Evolutionary conservation across 192 early-diverging fungal genomes (phyloP), one percentile per base, ranked within the genome.

Genomic region (Coemansia sp.): DNA sequence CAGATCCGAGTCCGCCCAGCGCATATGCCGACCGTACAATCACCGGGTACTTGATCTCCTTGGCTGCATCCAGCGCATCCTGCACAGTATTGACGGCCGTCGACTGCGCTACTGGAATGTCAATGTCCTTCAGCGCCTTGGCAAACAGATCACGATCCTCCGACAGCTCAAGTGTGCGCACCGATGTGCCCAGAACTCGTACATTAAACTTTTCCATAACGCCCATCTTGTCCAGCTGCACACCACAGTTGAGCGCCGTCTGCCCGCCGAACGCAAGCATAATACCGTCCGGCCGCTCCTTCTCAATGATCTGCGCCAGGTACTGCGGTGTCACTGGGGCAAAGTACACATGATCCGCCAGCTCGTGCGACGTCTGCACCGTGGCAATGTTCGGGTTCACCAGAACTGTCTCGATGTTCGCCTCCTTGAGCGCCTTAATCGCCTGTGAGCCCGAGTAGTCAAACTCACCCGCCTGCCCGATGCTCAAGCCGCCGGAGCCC

Each of bases 301-400:
- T 83, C 76, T 96, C 88, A 64, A 99, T 89, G 51, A 99, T 91
- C 69, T 96, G 88, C 57, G 87, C 87, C 49, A 99, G 79, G 68
- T 92, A 97, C 68, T 97, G 91, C 13, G 94, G 88, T 18, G 90
- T 95, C 65, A 97, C 89, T 8, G 97, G 97, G 32, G 97, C 66
- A 71, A 99, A 99, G 85, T 97, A 99, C 22, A 96, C 94, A 39
- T 86, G 84, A 80, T 96, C 92, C 1, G 97, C 97, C 38, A 99
- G 85, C 49, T 88, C 90, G 68, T 93, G 87, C 26, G 89, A 92
- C 32, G 97, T 99, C 85, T 99, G 97, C 51, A 97, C 92, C 4
- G 97, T 99, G 37, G 97, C 97, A 74, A 99, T 99, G 81, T 99
- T 99, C 55, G 97, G 97, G 80, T 99, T 99, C 62, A 97, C 88